Conservation (phyloP, 148 eudicot species). For the Bassia scoparia region DNA sequence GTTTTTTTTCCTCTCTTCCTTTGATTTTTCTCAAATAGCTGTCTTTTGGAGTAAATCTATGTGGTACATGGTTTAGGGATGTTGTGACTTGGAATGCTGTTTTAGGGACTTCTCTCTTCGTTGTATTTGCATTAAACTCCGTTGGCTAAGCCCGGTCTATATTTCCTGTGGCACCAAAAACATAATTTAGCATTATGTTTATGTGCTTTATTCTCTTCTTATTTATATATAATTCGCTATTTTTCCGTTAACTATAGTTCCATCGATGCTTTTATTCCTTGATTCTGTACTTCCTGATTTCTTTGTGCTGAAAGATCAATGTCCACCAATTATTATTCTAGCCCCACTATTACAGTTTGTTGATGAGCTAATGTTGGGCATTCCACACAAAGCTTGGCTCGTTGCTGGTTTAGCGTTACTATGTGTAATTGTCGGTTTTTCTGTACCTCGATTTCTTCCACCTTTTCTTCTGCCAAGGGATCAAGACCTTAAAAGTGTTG, state of each 20-base stretch:
- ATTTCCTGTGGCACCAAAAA: no score
- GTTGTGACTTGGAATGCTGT: no score
- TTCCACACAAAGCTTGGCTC: constrained; percentile 74
- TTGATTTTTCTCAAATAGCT: no score
- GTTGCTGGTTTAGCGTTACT: constrained; percentile 58
- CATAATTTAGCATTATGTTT: no score
- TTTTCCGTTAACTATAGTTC: not conserved
- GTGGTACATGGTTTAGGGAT: no score
- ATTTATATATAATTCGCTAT: no score
- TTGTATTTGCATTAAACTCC: no score
- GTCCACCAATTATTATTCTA: not conserved
- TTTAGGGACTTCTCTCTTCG: no score
- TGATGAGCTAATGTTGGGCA: constrained; percentile 73
- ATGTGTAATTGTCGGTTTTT: constrained; percentile 54
- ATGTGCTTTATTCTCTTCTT: no score
- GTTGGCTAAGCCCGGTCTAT: no score
- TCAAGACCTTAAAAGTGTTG: constrained; percentile 18
- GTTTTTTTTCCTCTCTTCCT: no score
- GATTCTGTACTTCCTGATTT: not conserved
- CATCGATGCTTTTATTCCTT: not conserved
- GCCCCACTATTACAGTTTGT: constrained; percentile 55
- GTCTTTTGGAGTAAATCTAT: no score
- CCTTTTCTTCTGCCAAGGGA: constrained; percentile 41
- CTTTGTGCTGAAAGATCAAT: not conserved
- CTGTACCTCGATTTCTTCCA: constrained; percentile 60